Conservation (phyloP, 2,329 filamentous ascomycete species). For the Penicillium capsulatum region DNA sequence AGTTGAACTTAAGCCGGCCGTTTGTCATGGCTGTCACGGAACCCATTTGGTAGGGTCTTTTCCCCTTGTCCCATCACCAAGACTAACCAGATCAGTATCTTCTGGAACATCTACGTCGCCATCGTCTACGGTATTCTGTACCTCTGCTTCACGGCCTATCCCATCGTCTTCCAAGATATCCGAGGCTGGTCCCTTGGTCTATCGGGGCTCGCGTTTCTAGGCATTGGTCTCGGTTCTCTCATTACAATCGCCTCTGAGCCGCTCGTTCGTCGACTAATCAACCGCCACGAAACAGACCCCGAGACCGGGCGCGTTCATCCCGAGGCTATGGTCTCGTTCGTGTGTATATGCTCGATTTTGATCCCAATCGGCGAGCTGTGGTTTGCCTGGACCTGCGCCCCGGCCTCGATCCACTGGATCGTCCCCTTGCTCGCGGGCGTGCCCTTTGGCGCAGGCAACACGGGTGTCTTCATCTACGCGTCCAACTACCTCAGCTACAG, state of each 20-base stretch:
- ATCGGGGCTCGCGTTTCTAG: slow-evolving; percentile 73
- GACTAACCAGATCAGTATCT: slow-evolving; percentile 53
- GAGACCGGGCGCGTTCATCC: slow-evolving; percentile 68
- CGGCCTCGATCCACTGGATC: slow-evolving; percentile 74
- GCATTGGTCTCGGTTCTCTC: slow-evolving; percentile 58
- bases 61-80: background rate
- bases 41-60: slow-evolving; percentile 65
- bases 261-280: slow-evolving; percentile 71
- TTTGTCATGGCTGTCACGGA: slow-evolving; percentile 74
- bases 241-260: slow-evolving; percentile 57
- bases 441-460: slow-evolving; percentile 74
- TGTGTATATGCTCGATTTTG: slow-evolving; percentile 71
- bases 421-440: slow-evolving; percentile 72
- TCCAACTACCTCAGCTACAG: slow-evolving; percentile 74
- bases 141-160: slow-evolving; percentile 86
- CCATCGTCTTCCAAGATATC: slow-evolving; percentile 70
- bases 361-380: slow-evolving; percentile 75
- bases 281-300: slow-evolving; percentile 68
- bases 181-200: slow-evolving; percentile 73
- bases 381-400: slow-evolving; percentile 85
- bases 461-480: slow-evolving; percentile 74
- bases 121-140: slow-evolving; percentile 83
- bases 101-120: slow-evolving; percentile 67
- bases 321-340: slow-evolving; percentile 75
- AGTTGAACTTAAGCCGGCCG: slow-evolving; percentile 70